phyloP scores from a whole-genome alignment of 2,329 filamentous ascomycete species.

The Nigrospora sphaerica region DNA sequence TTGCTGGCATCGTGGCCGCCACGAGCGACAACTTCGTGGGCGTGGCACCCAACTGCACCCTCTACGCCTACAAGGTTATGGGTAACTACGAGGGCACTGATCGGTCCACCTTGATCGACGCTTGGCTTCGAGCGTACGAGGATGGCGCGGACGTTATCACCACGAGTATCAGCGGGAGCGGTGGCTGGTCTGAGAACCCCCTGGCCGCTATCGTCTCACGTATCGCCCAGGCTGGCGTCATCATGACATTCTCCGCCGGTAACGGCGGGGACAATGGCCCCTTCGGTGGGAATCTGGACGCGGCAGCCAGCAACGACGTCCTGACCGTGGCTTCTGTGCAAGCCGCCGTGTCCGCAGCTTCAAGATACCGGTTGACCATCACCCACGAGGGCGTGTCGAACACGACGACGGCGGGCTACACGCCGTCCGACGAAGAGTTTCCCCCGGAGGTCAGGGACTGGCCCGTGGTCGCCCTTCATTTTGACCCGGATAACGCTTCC shows the following conservation, averaged over 20 bases:
- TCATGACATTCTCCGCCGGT: slow-evolving; percentile 4
- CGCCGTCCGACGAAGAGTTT: slow-evolving; percentile 6
- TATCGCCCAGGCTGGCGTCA: slow-evolving; percentile 7
- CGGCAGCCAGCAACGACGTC: neutral
- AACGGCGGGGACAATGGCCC: slow-evolving; percentile 3
- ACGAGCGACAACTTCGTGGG: slow-evolving; percentile 25
- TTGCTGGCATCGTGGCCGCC: slow-evolving; percentile 6
- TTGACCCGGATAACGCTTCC: neutral
- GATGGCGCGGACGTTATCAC: slow-evolving; percentile 18
- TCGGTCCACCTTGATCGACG: slow-evolving; percentile 30
- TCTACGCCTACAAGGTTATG: slow-evolving; percentile 31
- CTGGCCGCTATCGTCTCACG: slow-evolving; percentile 2
- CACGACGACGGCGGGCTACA: neutral
- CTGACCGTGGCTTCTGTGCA: neutral
- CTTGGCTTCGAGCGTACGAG: slow-evolving; percentile 30
- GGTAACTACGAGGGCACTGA: slow-evolving; percentile 21
- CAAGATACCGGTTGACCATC: neutral
- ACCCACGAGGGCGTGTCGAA: neutral
- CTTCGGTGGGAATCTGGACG: neutral
- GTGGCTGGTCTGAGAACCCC: slow-evolving; percentile 4
- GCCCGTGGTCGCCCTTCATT: neutral
- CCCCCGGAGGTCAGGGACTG: neutral
- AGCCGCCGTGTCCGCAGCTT: neutral
- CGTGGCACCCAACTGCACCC: slow-evolving; percentile 28
- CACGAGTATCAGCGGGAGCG: neutral